Base-by-base conservation (phyloP, 352 stramenopile species). In the Phytophthora pini region DNA sequence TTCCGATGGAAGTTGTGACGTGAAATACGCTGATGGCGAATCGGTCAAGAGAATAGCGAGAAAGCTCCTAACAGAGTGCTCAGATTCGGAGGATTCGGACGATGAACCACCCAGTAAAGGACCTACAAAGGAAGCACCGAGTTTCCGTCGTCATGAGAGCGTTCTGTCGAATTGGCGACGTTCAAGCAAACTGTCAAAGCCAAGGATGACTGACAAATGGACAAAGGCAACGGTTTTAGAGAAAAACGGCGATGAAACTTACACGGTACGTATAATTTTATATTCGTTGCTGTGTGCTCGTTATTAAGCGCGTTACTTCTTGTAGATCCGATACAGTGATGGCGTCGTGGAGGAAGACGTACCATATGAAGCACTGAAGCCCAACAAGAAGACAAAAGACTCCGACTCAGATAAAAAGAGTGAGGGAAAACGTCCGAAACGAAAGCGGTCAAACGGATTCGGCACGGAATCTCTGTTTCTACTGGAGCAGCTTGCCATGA, bases 401-500 rank as follows among this genome's bases (percentile, higher is more conserved):
- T 57, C 55, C 3, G 46, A n/a, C 1, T 65, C 40, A 20, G 53
- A 51, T 8, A 26, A 11, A 7, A 59, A 36, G 29, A 70, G 56
- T 17, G 29, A 34, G 5, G 47, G 20, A 13, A 43, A 38, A 9
- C 62, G 41, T 24, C 48, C 22, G 22, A 20, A 11, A 40, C 44
- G 20, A 40, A 67, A 56, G 17, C 40, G 24, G 34, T 38, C 24
- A 6, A 39, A 51, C 7, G 61, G 63, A 45, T 62, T 85, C 4
- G 63, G 65, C 22, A 71, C 48, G 3, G 77, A 92, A 15, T 73
- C 76, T 15, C 22, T 87, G 15, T 88, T 87, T 53, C 43, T 92
- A 24, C 67, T 92, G 5, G 79, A 92, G 39, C 81, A 92, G 40
- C 61, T 92, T 15, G 79, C 79, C 2, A 77, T 90, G 74, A 89